These are phyloP conservation scores for Metarhizium sp. DNA, from an alignment of 2,329 filamentous ascomycete genomes.

Conservation along the genomic window DNA sequence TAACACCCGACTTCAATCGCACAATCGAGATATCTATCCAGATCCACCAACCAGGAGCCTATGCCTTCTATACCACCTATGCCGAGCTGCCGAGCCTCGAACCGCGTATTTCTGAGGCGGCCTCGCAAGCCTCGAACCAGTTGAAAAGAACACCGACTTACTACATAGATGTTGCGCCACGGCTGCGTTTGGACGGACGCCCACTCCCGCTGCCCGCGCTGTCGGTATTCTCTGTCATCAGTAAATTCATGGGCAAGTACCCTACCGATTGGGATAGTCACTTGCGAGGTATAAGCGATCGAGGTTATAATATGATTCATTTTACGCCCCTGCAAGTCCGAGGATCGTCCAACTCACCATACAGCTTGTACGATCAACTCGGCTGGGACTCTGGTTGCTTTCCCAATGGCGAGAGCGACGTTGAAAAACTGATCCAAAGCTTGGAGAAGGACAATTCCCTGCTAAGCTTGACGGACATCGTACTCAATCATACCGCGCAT, in stretches of 20 bases:
- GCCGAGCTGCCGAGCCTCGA: conserved; percentile 66
- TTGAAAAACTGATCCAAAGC: conserved; percentile 64
- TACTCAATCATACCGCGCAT: conserved; percentile 95
- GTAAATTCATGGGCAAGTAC: conserved; percentile 96
- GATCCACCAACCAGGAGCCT: conserved; percentile 74
- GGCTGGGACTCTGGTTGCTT: conserved; percentile 77
- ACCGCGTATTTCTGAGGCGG: conserved; percentile 15
- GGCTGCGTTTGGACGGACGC: conserved; percentile 62
- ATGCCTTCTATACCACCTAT: conserved; percentile 91
- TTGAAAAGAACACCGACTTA: conserved; percentile 62
- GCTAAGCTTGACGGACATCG: conserved; percentile 86
- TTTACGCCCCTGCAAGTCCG: conserved; percentile 90
- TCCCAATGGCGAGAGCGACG: conserved; percentile 73
- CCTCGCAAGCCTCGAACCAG: conserved; percentile 30
- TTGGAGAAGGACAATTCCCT: conserved; percentile 81
- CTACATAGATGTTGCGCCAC: conserved; percentile 90
- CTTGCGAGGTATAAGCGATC: conserved; percentile 73
- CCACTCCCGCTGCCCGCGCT: conserved; percentile 77
- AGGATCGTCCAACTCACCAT: conserved; percentile 88
- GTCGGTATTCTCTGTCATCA: conserved; percentile 87
- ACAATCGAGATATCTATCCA: conserved; percentile 84
- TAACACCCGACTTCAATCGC: conserved; percentile 87
- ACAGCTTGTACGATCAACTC: conserved; percentile 91
- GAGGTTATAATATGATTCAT: conserved; percentile 98
- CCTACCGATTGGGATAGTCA: conserved; percentile 86